phyloP scores from a whole-genome alignment of 176 grass and related monocot genomes.

The Carex myosuroides region DNA sequence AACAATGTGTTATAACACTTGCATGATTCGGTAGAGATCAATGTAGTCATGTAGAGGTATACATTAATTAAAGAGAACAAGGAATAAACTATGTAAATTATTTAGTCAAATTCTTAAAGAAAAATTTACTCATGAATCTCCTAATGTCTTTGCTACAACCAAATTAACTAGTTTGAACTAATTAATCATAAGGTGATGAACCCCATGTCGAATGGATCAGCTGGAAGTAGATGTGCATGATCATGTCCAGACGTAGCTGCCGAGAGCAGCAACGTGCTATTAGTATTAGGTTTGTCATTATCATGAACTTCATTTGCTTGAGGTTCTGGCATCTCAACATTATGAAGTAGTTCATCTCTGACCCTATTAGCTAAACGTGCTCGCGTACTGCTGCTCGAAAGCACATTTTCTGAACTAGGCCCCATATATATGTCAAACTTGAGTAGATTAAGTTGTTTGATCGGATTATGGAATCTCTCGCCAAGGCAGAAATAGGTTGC shows the following conservation, averaged over 20 bases:
- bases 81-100: too few relatives aligned
- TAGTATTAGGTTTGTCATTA: neutral
- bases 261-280: neutral
- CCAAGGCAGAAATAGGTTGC: neutral
- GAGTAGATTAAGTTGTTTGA: neutral
- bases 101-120: too few relatives aligned
- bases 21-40: too few relatives aligned
- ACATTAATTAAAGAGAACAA: neutral
- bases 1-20: neutral
- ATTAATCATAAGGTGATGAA: too few relatives aligned
- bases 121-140: neutral
- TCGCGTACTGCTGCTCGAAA: neutral
- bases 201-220: neutral
- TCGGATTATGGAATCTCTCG: neutral
- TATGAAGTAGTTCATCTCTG: neutral
- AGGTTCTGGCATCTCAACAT: neutral
- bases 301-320: neutral
- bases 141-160: too few relatives aligned
- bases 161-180: too few relatives aligned
- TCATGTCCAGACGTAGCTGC: neutral
- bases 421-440: neutral
- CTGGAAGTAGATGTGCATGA: neutral
- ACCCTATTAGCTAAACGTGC: too few relatives aligned
- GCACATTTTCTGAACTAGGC: neutral
- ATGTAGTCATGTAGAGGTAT: neutral